Conservation (phyloP, 345 rosid species). For the Euphorbia lathyris region DNA sequence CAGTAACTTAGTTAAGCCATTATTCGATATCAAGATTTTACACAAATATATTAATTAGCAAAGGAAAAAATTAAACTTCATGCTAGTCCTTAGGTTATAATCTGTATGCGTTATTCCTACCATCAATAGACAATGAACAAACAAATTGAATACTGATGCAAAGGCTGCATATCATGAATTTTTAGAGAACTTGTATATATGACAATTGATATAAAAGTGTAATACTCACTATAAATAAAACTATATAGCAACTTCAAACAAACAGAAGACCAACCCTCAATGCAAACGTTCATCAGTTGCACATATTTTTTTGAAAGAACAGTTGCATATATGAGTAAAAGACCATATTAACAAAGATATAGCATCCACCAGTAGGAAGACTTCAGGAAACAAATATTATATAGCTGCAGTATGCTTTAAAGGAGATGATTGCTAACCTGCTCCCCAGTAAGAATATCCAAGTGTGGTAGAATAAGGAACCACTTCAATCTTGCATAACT, state of each 20-base stretch:
- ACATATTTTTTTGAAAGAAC: too few species aligned
- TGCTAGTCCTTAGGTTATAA: too few species aligned
- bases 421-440: conserved; percentile 43
- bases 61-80: not conserved
- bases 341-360: not conserved
- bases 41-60: not conserved
- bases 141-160: not conserved
- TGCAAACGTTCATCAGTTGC: too few species aligned
- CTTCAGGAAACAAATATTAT: not conserved
- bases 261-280: not conserved
- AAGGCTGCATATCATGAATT: not conserved
- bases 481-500: conserved; percentile 52
- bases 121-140: not conserved
- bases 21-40: not conserved
- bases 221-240: not conserved
- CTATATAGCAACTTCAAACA: not conserved
- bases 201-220: not conserved
- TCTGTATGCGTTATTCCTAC: not conserved
- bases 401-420: not conserved
- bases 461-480: conserved; percentile 69
- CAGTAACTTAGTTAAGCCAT: too few species aligned
- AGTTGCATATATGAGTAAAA: not conserved
- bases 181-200: not conserved
- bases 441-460: conserved; percentile 93
- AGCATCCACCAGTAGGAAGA: not conserved